Conservation (phyloP, 2,329 filamentous ascomycete genomes). For the Sclerotiophoma versabilis region DNA sequence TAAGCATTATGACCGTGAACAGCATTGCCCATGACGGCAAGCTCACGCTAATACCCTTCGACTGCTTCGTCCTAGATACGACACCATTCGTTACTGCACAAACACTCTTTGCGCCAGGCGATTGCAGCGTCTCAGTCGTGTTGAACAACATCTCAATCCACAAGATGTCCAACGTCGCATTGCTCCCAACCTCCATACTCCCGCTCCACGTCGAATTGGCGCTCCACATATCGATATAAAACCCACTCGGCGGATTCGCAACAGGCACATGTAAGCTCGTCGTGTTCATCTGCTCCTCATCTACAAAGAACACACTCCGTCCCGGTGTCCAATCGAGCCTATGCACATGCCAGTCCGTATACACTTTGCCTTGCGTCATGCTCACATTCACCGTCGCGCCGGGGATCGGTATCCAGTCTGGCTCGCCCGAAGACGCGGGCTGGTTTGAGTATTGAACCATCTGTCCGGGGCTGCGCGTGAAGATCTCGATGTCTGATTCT, state of each 20-base stretch:
- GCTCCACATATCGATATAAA: conserved; percentile 23
- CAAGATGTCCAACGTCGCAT: conserved; percentile 21
- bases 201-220: conserved; percentile 9
- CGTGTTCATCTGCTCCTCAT: conserved; percentile 3
- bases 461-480: conserved; percentile 3
- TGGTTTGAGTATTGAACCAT: conserved; percentile 20
- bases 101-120: not conserved
- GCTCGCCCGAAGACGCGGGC: conserved; percentile 10
- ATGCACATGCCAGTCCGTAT: conserved; percentile 20
- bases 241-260: conserved; percentile 10
- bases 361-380: not conserved
- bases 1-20: not conserved
- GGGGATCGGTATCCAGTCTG: conserved; percentile 10
- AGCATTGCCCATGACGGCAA: not conserved
- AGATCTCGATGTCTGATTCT: conserved; percentile 24
- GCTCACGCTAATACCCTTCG: not conserved
- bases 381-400: conserved; percentile 20
- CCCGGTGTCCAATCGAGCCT: conserved; percentile 17
- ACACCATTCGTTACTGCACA: not conserved
- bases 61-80: not conserved
- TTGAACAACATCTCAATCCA: conserved; percentile 26
- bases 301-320: conserved; percentile 22
- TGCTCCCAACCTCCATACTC: conserved; percentile 8
- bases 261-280: conserved; percentile 12
- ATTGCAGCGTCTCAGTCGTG: not conserved